Percentiles rank a stretch among this genome's conserved stretches.
phyloP scores from a whole-genome alignment of 2,329 filamentous ascomycete species.

The Clathrospora elynae region DNA sequence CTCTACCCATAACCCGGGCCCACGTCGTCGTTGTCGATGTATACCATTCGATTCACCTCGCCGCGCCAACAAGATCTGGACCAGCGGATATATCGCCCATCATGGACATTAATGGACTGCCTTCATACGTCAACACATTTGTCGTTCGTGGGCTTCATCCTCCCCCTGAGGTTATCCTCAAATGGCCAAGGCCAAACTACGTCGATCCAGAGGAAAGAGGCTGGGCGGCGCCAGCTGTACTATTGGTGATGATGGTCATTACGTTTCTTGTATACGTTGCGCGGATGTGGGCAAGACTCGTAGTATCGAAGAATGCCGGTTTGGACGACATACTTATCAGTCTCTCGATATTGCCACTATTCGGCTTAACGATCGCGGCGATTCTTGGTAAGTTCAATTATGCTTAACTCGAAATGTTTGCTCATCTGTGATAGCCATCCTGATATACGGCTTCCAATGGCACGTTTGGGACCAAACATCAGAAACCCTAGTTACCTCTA shows the following conservation, averaged over 20 bases:
- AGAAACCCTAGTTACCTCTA: constrained; percentile 23
- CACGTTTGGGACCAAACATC: constrained; percentile 43
- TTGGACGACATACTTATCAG: constrained; percentile 56
- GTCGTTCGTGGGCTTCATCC: constrained; percentile 42
- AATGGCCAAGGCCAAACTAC: constrained; percentile 57
- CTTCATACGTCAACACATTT: constrained; percentile 12
- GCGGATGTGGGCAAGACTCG: constrained; percentile 55
- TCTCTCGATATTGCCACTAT: constrained; percentile 48
- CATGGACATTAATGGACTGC: constrained; percentile 8
- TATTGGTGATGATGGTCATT: constrained; percentile 49
- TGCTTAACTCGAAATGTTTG: background rate
- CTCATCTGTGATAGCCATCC: constrained; percentile 30
- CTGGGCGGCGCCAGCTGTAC: constrained; percentile 51
- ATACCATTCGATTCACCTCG: constrained; percentile 2
- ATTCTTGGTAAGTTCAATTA: constrained; percentile 30
- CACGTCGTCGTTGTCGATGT: constrained; percentile 2
- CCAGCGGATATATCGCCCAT: constrained; percentile 6
- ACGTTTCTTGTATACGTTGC: constrained; percentile 50
- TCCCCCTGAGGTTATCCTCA: constrained; percentile 48
- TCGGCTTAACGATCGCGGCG: constrained; percentile 39
- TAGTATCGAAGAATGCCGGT: constrained; percentile 54
- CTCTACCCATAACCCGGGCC: no score
- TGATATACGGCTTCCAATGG: constrained; percentile 40
- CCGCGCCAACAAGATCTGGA: background rate
- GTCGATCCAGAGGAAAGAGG: constrained; percentile 53